Evolutionary conservation across 768 basidiomycete genomes (phyloP), one percentile per base, ranked within the genome.

Genomic region (Inosperma sp.): DNA sequence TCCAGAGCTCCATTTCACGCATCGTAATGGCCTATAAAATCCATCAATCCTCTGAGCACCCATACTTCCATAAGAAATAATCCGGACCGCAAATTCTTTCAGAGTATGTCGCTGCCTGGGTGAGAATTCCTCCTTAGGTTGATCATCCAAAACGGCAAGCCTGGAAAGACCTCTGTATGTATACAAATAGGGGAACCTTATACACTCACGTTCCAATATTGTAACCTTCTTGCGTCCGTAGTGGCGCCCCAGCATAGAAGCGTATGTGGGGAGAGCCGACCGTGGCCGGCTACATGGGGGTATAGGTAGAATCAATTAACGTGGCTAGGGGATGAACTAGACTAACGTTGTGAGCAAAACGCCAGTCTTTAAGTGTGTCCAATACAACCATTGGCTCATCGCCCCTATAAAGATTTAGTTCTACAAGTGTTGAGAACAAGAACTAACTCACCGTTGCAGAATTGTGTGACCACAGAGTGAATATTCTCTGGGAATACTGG

Each of bases 1-100:
- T 74, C 93, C 93, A 96, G 2, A 96, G 72, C 64, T 96, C 94
- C 83, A 97, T 83, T 66, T 97, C 94, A 29, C 94, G 81, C 86
- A 96, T 90, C 14, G 86, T 85, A 49, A 97, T 84, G 2, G 89
- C 91, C 74, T 76, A 49, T 19, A 45, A 17, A 33, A 14, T 75
- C 75, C 46, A 50, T 31, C 27, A 14, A 34, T 7, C n/a, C 29
- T 51, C 25, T n/a, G n/a, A n/a, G n/a, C n/a, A 35, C 4, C 31
- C 17, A 47, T 19, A 39, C 42, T n/a, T 29, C 40, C 16, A 9
- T 12, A 31, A 4, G 48, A 50, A 45, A 8, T 30, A n/a, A 27
- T 33, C 64, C 73, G 34, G 42, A 74, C 74, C 50, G 94, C 93
- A 61, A 96, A 96, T 66, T 96, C 94, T 65, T 95, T 95, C 55